Base-by-base conservation (phyloP, 1,139 yeast genomes). In the Kodamaea plutei region DNA sequence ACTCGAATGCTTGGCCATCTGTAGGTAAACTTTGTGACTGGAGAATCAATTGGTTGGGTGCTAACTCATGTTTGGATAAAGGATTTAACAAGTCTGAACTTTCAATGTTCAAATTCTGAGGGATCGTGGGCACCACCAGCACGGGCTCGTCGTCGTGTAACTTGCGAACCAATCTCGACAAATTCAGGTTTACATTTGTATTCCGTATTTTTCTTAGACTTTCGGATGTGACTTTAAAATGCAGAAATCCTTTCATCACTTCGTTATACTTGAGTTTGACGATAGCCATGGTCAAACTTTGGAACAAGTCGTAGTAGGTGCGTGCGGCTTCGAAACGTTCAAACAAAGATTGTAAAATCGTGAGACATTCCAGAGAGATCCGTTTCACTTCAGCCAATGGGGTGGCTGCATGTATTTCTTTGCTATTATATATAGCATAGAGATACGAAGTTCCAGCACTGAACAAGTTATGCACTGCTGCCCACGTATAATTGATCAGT, bases 361-460 rank as follows among this genome's bases (percentile, higher is more conserved):
- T 65, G 30, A 79, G 61, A 37, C 91, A 81, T 26, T 74, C 71
- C 20, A 64, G 61, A 1, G 85, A 69, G 26, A 73, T 64, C 13
- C 58, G 58, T 39, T 79, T 78, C 24, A 84, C 75, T 32, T 72
- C 76, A 11, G 64, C 65, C 9, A 74, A 48, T 6, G 72, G 55
- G 8, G 76, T 71, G 9, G 59, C 56, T 7, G 59, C 47, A n/a
- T 77, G 56, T 2, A 75, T 73, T 22, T 68, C 72, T 14, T 66
- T 69, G 20, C 84, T 76, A 50, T 82, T 83, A 50, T 83, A 85
- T 9, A 85, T 65, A 1, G 89, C 73, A 50, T 83, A 87, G 26
- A 87, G 63, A 45, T 79, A 85, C 2, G 95, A 82, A 13, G 91
- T 82, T 1, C 95, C 95, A 0, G 95, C 91, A 82, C 84, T 81